A percentile compares a stretch with the other conserved stretches of the same genome.
phyloP scores from a whole-genome alignment of 139 green algal genomes.

The Diplosphaera chodatii region DNA sequence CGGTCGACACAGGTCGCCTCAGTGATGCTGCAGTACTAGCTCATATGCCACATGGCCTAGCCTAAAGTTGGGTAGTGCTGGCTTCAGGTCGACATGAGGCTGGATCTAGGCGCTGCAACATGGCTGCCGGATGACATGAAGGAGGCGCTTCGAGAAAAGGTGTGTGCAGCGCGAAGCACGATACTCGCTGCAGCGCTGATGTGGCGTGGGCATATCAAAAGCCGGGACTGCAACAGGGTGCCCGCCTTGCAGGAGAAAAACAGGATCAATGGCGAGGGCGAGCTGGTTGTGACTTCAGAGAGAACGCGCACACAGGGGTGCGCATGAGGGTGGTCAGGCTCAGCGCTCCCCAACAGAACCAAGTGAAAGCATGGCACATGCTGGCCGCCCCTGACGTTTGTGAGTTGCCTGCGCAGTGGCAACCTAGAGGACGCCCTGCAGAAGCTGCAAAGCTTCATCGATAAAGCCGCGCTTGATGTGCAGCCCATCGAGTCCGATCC shows the following conservation, averaged over 20 bases:
- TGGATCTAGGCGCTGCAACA: slow-evolving; percentile 53
- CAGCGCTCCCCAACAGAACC: no score
- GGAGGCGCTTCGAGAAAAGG: slow-evolving; percentile 45
- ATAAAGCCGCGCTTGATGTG: slow-evolving; percentile 68
- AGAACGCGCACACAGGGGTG: slow-evolving; percentile 78
- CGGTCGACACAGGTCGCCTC: no score
- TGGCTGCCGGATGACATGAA: slow-evolving; percentile 79
- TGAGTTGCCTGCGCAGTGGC: slow-evolving; percentile 65
- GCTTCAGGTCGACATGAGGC: slow-evolving; percentile 79
- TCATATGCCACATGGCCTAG: no score
- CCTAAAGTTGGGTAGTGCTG: no score
- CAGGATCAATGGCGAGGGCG: slow-evolving; percentile 85
- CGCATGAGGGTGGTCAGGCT: no score
- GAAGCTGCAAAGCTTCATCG: slow-evolving; percentile 84
- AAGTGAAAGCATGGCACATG: no score
- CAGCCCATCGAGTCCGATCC: slow-evolving; percentile 67
- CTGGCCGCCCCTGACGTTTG: no score
- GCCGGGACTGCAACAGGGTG: no score
- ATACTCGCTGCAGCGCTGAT: no score
- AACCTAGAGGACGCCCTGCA: slow-evolving; percentile 86
- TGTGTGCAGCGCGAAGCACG: no score
- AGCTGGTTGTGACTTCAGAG: slow-evolving; percentile 82
- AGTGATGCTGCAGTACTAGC: no score
- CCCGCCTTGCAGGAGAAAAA: slow-evolving; percentile 97
- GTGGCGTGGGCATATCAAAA: no score